These are phyloP conservation scores for Trametes gibbosa DNA, from an alignment of 768 basidiomycete species.

Conservation along the genomic window DNA sequence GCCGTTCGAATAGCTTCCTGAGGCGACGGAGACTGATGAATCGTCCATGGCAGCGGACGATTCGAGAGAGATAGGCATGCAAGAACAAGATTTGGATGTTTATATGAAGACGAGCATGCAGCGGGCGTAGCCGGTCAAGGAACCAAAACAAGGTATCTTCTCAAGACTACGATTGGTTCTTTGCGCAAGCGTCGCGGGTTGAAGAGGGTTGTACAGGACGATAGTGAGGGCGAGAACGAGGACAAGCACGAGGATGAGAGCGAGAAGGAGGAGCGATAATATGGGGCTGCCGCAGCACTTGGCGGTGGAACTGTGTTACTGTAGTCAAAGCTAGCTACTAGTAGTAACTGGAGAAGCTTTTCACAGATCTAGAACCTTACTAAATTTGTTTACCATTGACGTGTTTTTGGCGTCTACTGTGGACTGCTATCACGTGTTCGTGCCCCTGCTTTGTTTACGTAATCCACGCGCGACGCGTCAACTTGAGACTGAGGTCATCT, in stretches of 20 bases:
- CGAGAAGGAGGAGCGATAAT: background rate
- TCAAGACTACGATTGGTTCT: background rate
- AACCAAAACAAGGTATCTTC: constrained; percentile 1
- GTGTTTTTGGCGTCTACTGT: constrained; percentile 13
- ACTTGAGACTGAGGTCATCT: constrained; percentile 11
- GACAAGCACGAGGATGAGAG: background rate
- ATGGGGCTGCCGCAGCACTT: background rate
- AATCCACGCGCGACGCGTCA: constrained; percentile 20
- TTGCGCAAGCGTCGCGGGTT: background rate
- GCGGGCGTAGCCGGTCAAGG: background rate
- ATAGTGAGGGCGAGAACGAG: no score
- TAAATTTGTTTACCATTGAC: no score
- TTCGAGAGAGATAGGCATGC: background rate
- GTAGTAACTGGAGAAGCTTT: background rate
- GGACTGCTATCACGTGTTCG: constrained; percentile 10
- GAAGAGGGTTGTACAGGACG: background rate
- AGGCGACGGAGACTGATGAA: background rate
- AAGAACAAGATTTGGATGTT: background rate
- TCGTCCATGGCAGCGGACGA: background rate
- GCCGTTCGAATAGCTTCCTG: background rate
- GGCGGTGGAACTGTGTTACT: background rate
- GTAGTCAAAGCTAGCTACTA: background rate
- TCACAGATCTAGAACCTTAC: background rate
- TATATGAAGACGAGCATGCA: background rate
- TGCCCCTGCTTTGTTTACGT: constrained; percentile 1